Evolutionary conservation across 2,329 filamentous ascomycete genomes (phyloP).

Genomic region (Aspergillus spinulosporus): DNA sequence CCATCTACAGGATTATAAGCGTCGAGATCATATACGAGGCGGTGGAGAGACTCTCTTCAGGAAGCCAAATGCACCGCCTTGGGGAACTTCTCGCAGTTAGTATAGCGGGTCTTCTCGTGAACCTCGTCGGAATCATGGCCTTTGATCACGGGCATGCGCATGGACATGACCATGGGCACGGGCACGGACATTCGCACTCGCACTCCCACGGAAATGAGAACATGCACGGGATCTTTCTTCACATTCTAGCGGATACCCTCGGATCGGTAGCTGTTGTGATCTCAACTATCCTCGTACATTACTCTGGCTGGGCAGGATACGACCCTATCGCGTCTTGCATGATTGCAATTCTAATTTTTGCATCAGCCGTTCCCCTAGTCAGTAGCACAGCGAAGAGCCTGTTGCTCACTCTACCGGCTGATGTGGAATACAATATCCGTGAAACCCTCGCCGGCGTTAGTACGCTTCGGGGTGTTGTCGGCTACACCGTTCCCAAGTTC

Average conservation of each 20-base stretch:
- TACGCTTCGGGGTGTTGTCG: constrained; percentile 77
- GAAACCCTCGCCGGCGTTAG: constrained; percentile 82
- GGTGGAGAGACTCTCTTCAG: constrained; percentile 80
- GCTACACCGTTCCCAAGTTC: constrained; percentile 84
- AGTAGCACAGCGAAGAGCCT: constrained; percentile 79
- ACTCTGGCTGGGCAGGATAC: constrained; percentile 88
- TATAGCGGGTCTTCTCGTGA: constrained; percentile 80
- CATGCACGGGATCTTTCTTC: constrained; percentile 96
- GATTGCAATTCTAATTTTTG: constrained; percentile 89
- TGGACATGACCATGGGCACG: constrained; percentile 50
- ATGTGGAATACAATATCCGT: constrained; percentile 82
- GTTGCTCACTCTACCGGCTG: constrained; percentile 79
- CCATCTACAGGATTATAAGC: constrained; percentile 70
- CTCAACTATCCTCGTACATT: constrained; percentile 83
- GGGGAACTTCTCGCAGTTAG: constrained; percentile 88
- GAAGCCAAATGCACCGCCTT: constrained; percentile 78
- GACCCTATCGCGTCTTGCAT: constrained; percentile 92
- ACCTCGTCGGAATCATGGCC: constrained; percentile 85
- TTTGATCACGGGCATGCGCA: constrained; percentile 67
- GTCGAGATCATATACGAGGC: constrained; percentile 96
- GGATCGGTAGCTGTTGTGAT: constrained; percentile 93
- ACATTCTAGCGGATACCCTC: constrained; percentile 90
- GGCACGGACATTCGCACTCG: constrained; percentile 27
- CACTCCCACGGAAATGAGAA: constrained; percentile 84
- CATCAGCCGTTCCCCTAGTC: constrained; percentile 87